Evolutionary conservation across 225 moss, liverwort and hornwort genomes (phyloP).

Genomic region (Bryoerythrophyllum caledonicum): DNA sequence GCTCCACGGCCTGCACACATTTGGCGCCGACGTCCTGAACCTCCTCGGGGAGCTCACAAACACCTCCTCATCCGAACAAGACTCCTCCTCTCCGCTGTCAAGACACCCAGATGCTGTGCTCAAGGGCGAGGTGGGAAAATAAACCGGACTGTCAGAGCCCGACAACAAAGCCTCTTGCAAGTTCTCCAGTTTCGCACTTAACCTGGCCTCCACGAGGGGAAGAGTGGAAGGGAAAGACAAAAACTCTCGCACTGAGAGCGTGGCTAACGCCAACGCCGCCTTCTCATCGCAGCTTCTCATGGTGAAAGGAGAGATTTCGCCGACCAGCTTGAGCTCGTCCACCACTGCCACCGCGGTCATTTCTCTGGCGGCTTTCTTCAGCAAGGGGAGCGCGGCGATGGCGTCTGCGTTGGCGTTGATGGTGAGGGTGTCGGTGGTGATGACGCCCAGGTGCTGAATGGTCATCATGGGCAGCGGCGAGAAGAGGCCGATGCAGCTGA

Average conservation of each 20-base stretch:
- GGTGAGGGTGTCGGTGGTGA: conserved; percentile 51
- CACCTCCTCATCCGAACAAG: conserved; percentile 33
- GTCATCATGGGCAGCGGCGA: conserved; percentile 75
- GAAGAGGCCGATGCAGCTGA: conserved; percentile 64
- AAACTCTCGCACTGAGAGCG: conserved; percentile 61
- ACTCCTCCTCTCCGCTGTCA: conserved; percentile 38
- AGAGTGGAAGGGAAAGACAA: conserved; percentile 41
- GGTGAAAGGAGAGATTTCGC: conserved; percentile 63
- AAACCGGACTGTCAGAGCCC: conserved; percentile 11
- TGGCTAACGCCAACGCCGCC: conserved; percentile 58
- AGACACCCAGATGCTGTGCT: not conserved
- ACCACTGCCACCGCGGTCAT: conserved; percentile 75
- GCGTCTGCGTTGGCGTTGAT: conserved; percentile 43
- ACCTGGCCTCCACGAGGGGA: conserved; percentile 34
- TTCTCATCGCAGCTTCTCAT: conserved; percentile 54
- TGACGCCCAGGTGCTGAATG: conserved; percentile 59
- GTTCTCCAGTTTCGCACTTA: conserved; percentile 28
- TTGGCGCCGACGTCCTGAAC: conserved; percentile 23
- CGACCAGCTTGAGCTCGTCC: conserved; percentile 40
- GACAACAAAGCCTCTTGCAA: conserved; percentile 15
- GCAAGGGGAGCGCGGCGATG: conserved; percentile 35
- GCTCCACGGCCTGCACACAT: conserved; percentile 60
- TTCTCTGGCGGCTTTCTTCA: conserved; percentile 52
- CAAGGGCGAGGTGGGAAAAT: not conserved
- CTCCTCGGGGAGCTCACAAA: conserved; percentile 16